Evolutionary conservation across 1,284 basidiomycete genomes (phyloP).

Genomic region (Puccinia novopanici): DNA sequence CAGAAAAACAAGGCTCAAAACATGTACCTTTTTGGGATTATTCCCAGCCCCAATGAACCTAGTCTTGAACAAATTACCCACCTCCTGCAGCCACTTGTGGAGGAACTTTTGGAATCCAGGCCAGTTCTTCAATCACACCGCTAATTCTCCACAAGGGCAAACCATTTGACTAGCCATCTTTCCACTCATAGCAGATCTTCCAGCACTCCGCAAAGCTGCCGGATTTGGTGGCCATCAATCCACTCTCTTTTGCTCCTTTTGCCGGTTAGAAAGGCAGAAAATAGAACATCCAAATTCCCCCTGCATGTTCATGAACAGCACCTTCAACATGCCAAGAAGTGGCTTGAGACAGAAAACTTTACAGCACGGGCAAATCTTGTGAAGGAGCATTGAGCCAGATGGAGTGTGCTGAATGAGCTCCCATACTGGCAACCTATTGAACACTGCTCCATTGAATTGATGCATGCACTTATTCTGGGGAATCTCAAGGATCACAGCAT

Average conservation of each 20-base stretch:
- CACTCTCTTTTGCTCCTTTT: constrained; percentile 41
- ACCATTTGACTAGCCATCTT: constrained; percentile 20
- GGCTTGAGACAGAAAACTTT: background rate
- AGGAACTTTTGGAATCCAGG: constrained; percentile 47
- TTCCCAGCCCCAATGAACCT: constrained; percentile 55
- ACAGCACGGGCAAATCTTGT: background rate
- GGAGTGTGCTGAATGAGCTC: background rate
- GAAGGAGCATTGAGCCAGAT: background rate
- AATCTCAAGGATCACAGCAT: background rate
- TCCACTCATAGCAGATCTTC: constrained; percentile 51
- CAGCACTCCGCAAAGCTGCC: constrained; percentile 38
- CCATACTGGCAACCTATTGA: background rate
- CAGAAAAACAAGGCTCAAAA: background rate
- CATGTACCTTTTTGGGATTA: no score
- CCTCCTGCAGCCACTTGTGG: constrained; percentile 57
- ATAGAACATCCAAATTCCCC: constrained; percentile 16
- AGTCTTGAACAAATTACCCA: constrained; percentile 56
- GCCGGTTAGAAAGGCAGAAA: constrained; percentile 8
- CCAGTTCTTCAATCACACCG: background rate
- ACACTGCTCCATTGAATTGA: background rate
- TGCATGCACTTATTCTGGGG: background rate
- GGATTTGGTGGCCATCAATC: constrained; percentile 19
- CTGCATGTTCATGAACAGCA: background rate
- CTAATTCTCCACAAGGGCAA: background rate
- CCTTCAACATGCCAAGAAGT: background rate